phyloP scores from a whole-genome alignment of 2,329 filamentous ascomycete genomes.

The Neobulgaria alba region DNA sequence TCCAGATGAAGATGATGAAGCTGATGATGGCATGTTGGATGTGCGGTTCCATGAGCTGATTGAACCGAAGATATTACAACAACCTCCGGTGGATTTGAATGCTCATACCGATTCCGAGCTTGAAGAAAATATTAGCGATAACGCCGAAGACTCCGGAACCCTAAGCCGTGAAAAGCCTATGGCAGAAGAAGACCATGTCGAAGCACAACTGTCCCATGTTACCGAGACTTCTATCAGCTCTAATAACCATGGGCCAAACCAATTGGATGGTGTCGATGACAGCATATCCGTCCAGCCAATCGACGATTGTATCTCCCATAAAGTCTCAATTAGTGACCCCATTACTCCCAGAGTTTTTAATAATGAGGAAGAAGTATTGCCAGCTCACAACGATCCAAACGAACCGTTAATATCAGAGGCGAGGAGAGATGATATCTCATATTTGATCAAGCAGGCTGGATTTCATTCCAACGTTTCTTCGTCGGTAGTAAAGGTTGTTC shows the following conservation, averaged over 20 bases:
- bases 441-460: constrained; percentile 39
- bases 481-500: constrained; percentile 26
- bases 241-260: constrained; percentile 9
- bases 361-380: neutral
- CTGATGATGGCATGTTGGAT: constrained; percentile 51
- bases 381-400: constrained; percentile 22
- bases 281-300: too few species aligned
- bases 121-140: constrained; percentile 6
- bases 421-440: constrained; percentile 33
- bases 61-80: constrained; percentile 56
- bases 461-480: constrained; percentile 38
- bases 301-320: too few species aligned
- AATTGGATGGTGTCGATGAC: neutral
- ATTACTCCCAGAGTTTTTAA: constrained; percentile 1
- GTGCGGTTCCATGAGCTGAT: constrained; percentile 55
- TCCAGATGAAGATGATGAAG: constrained; percentile 49
- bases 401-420: constrained; percentile 16
- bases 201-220: constrained; percentile 22
- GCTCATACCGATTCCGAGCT: constrained; percentile 5
- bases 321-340: too few species aligned
- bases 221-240: constrained; percentile 22
- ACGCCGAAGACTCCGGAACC: constrained; percentile 10
- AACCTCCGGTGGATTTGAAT: constrained; percentile 26
- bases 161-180: constrained; percentile 14
- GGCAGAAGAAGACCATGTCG: constrained; percentile 4